Percentiles rank a stretch among this genome's conserved stretches.
Conservation (phyloP, 192 early-diverging fungal genomes). For the Coemansia guatemalensis region DNA sequence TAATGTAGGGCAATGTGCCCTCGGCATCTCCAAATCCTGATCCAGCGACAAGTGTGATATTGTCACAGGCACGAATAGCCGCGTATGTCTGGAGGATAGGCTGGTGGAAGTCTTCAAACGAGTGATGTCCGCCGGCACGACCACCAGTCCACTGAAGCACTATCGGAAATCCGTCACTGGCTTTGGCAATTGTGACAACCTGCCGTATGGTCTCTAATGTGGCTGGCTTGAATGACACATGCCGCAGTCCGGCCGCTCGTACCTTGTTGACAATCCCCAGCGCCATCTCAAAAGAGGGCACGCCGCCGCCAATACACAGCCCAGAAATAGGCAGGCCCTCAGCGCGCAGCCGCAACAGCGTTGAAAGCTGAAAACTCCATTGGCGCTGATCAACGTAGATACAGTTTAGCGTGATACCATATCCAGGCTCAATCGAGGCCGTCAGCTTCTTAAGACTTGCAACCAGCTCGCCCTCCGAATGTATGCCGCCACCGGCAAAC, state of each 20-base stretch:
- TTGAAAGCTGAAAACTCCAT: conserved; percentile 82
- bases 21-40: conserved; percentile 87
- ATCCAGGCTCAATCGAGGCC: conserved; percentile 67
- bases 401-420: conserved; percentile 89
- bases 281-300: conserved; percentile 84
- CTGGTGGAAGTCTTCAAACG: conserved; percentile 92
- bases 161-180: conserved; percentile 79
- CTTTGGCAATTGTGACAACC: conserved; percentile 82
- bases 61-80: conserved; percentile 68
- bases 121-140: conserved; percentile 94
- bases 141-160: conserved; percentile 97
- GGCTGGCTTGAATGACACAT: conserved; percentile 85
- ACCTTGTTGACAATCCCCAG: conserved; percentile 75
- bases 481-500: conserved; percentile 88
- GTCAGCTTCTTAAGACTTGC: conserved; percentile 74
- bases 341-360: conserved; percentile 72
- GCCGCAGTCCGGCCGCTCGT: conserved; percentile 72
- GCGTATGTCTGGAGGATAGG: conserved; percentile 75
- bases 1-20: conserved; percentile 86
- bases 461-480: conserved; percentile 69
- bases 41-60: conserved; percentile 87
- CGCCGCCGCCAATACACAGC: conserved; percentile 88
- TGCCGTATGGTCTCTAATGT: conserved; percentile 72
- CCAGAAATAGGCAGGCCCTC: conserved; percentile 90
- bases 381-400: conserved; percentile 87